A percentile compares a stretch with the other conserved stretches of the same genome.
These are phyloP conservation scores for Ogataea nitratoaversa DNA, from an alignment of 805 yeast species.

Conservation along the genomic window DNA sequence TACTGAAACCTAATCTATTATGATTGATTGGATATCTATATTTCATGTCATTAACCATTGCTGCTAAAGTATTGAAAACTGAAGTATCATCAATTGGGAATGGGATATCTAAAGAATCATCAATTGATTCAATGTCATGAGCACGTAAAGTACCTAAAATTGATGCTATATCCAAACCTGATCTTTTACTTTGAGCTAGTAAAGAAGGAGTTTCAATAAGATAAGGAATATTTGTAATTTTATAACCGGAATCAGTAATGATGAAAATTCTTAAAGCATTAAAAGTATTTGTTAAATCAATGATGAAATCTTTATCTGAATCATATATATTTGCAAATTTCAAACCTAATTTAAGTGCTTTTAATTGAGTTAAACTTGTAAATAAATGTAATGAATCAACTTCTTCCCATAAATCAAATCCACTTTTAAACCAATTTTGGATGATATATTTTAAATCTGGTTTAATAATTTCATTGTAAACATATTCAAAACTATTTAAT, in stretches of 20 bases:
- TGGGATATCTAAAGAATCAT: constrained; percentile 45
- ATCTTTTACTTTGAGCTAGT: constrained; percentile 37
- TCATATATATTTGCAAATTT: constrained; percentile 31
- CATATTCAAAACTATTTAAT: constrained; percentile 26
- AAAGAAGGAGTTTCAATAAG: constrained; percentile 66
- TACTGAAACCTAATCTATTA: constrained; percentile 31
- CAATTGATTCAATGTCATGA: constrained; percentile 36
- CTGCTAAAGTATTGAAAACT: constrained; percentile 59
- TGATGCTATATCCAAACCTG: constrained; percentile 78
- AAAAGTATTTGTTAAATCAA: constrained; percentile 29
- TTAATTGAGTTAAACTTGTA: constrained; percentile 69
- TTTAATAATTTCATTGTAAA: constrained; percentile 52
- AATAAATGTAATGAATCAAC: constrained; percentile 71
- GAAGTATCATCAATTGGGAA: constrained; percentile 56
- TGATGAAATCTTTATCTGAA: constrained; percentile 28
- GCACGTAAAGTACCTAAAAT: constrained; percentile 46
- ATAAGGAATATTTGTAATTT: constrained; percentile 41
- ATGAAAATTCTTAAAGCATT: constrained; percentile 36
- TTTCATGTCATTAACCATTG: constrained; percentile 65
- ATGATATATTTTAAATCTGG: constrained; percentile 68
- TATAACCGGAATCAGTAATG: constrained; percentile 38
- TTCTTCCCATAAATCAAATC: constrained; percentile 97
- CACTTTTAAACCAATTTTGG: constrained; percentile 54
- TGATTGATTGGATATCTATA: constrained; percentile 75
- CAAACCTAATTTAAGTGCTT: constrained; percentile 60